Base-by-base conservation (phyloP, 2,329 filamentous ascomycete species). In the Diaporthe aspalathi region DNA sequence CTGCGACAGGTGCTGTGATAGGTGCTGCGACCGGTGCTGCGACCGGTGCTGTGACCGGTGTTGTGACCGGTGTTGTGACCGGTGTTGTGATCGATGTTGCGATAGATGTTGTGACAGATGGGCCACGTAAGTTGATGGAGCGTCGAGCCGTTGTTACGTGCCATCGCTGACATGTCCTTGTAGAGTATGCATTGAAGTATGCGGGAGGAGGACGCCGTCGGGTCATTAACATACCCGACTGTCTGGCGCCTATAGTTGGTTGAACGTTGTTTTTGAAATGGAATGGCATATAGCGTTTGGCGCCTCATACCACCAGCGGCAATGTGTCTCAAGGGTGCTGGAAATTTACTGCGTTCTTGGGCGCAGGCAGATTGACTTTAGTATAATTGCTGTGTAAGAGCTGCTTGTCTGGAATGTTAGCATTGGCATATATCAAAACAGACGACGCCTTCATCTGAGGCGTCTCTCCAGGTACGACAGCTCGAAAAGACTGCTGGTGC, bases 71-170 rank as follows among this genome's bases (percentile, higher is more conserved):
- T 68, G 66, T 16, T 68, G 66, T 3, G 66, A 68, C 29, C 7
- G 66, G 24, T 68, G 66, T 20, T 68, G 66, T 9, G 66, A 68
- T n/a, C 27, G 66, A 8, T 68, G 66, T 16, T 68, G 67, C n/a
- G 67, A 68, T 29, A 45, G 53, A 12, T 68, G 67, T 12, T 68
- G 67, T n/a, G 53, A 68, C 9, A 68, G 57, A 47, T 63, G 57
- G 40, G 57, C 57, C 20, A 49, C 14, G 57, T 63, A 20, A 47
- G 57, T 47, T 22, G 1, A 32, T 5, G 9, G 17, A 16, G 16
- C 2, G 38, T 20, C 12, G 24, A 22, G 40, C 14, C 16, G 0
- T 5, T 32, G 11, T 2, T 22, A 3, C 12, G n/a, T 16, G 57
- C 17, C 43, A 14, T 63, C 2, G 11, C 40, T 63, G 27, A 63